These are phyloP conservation scores for Alternaria tenuissima DNA, from an alignment of 2,329 filamentous ascomycete genomes.

Conservation along the genomic window DNA sequence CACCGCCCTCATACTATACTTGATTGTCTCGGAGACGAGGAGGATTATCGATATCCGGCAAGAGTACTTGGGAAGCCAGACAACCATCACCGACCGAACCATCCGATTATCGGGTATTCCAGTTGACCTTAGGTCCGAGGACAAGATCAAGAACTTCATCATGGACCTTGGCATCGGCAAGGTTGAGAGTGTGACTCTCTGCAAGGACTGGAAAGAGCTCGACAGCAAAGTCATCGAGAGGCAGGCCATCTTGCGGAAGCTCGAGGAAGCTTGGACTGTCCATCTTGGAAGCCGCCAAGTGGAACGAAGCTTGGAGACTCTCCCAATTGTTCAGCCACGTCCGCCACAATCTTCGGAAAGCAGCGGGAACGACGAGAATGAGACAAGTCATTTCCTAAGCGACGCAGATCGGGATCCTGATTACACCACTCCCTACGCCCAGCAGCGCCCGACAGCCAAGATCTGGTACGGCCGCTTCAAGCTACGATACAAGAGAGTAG, in stretches of 20 bases:
- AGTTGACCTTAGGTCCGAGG: slow-evolving; percentile 76
- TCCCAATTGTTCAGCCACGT: slow-evolving; percentile 61
- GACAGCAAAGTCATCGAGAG: slow-evolving; percentile 77
- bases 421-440: slow-evolving; percentile 56
- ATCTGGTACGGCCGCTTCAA: slow-evolving; percentile 82
- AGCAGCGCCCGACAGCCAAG: slow-evolving; percentile 70
- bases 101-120: slow-evolving; percentile 93
- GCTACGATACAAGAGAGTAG: slow-evolving; percentile 75
- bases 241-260: slow-evolving; percentile 69
- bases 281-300: slow-evolving; percentile 69
- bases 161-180: slow-evolving; percentile 88
- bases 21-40: slow-evolving; percentile 83
- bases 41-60: slow-evolving; percentile 87
- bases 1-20: slow-evolving; percentile 79
- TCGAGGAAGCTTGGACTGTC: slow-evolving; percentile 86
- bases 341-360: slow-evolving; percentile 44
- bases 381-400: slow-evolving; percentile 68
- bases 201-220: slow-evolving; percentile 83
- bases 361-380: slow-evolving; percentile 56
- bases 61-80: slow-evolving; percentile 90
- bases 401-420: slow-evolving; percentile 49
- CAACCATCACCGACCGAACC: slow-evolving; percentile 94
- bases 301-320: slow-evolving; percentile 57
- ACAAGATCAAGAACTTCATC: slow-evolving; percentile 83
- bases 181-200: slow-evolving; percentile 87